Percentiles rank a stretch among this genome's conserved stretches.
Evolutionary conservation across 257 asterid species (phyloP).

Genomic region (Eucommia ulmoides): DNA sequence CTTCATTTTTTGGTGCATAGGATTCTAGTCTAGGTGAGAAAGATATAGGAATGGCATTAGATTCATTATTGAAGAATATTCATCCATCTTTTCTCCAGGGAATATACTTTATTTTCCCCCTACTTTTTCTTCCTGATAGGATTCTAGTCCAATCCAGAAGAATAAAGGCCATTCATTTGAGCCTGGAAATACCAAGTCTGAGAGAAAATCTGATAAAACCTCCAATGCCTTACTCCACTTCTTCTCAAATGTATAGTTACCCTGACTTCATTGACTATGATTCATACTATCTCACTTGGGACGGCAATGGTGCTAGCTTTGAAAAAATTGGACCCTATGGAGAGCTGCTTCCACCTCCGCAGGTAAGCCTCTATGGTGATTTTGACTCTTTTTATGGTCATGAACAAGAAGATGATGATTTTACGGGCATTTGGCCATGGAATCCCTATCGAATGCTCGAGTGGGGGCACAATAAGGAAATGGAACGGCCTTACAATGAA

Average conservation of each 20-base stretch:
- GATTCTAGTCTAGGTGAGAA: too few relatives aligned
- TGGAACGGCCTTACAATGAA: slow-evolving; percentile 1
- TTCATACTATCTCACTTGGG: slow-evolving; percentile 13
- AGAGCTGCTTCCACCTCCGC: slow-evolving; percentile 11
- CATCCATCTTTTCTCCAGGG: too few relatives aligned
- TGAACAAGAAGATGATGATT: slow-evolving; percentile 11
- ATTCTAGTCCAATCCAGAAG: too few relatives aligned
- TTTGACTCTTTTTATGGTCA: background rate
- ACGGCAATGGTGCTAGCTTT: slow-evolving; percentile 6
- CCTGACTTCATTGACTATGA: slow-evolving; percentile 4
- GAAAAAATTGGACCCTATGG: slow-evolving; percentile 8
- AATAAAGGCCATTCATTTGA: too few relatives aligned
- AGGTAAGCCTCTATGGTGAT: background rate
- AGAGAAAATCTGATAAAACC: too few relatives aligned
- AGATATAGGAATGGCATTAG: too few relatives aligned
- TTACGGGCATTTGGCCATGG: slow-evolving; percentile 6
- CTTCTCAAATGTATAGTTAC: background rate
- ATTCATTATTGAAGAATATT: too few relatives aligned
- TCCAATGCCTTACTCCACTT: slow-evolving; percentile 5
- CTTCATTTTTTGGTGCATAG: too few relatives aligned
- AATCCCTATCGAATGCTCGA: slow-evolving; percentile 1
- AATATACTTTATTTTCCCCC: too few relatives aligned
- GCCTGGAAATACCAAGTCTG: too few relatives aligned
- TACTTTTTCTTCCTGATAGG: too few relatives aligned
- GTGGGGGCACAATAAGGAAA: background rate